A percentile compares a stretch with the other conserved stretches of the same genome.
Conservation (phyloP, 2,329 filamentous ascomycete genomes). For the Paradendryphiella salina region DNA sequence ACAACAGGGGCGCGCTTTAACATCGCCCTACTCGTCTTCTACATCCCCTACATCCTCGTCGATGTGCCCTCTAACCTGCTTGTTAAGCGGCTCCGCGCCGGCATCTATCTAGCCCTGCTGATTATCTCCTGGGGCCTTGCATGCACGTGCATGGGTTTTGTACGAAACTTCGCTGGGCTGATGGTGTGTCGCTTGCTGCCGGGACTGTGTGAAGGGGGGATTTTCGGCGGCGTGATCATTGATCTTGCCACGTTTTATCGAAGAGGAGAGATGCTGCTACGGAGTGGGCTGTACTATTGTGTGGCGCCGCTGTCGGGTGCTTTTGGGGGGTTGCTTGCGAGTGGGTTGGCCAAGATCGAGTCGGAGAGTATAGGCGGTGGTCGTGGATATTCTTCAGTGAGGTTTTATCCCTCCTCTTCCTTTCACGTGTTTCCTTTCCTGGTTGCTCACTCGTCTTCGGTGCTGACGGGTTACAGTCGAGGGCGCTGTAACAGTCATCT, state of each 20-base stretch:
- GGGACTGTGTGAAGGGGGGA: slow-evolving; percentile 49
- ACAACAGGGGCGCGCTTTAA: slow-evolving; percentile 48
- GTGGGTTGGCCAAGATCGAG: slow-evolving; percentile 48
- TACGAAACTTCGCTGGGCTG: slow-evolving; percentile 48
- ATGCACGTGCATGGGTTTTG: slow-evolving; percentile 49
- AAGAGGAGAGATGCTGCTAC: slow-evolving; percentile 48
- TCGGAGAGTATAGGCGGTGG: slow-evolving; percentile 47
- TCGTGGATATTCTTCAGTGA: slow-evolving; percentile 30
- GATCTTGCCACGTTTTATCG: slow-evolving; percentile 51
- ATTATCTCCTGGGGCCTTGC: slow-evolving; percentile 49
- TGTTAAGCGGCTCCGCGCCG: slow-evolving; percentile 48
- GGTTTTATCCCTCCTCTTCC: background rate
- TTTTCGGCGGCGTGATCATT: slow-evolving; percentile 49
- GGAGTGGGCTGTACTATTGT: slow-evolving; percentile 47
- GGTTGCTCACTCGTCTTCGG: background rate
- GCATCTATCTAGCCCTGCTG: slow-evolving; percentile 48
- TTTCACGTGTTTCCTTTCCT: background rate
- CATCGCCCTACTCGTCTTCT: slow-evolving; percentile 51
- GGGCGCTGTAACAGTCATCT: slow-evolving; percentile 34
- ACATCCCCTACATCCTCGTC: slow-evolving; percentile 50
- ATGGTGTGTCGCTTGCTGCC: slow-evolving; percentile 49
- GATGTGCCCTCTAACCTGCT: slow-evolving; percentile 50
- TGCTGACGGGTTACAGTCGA: slow-evolving; percentile 38
- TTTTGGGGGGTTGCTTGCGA: slow-evolving; percentile 51
- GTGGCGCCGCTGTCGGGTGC: slow-evolving; percentile 48